Evolutionary conservation across 805 yeast genomes (phyloP).

Genomic region (Wickerhamiella nectarea): DNA sequence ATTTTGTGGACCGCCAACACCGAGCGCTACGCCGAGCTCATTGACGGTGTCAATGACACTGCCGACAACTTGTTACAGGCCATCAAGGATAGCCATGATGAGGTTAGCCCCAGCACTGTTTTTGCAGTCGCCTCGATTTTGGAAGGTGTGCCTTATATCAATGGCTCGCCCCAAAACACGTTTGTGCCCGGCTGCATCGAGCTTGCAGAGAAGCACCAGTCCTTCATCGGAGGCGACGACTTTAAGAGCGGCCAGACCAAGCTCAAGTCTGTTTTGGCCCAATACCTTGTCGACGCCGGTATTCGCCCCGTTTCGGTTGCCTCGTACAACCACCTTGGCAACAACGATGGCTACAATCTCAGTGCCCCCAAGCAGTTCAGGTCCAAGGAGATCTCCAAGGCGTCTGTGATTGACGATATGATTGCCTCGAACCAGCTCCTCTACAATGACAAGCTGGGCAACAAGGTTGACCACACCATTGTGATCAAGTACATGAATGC

Average conservation of each 20-base stretch:
- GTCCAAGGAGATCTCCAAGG: constrained; percentile 88
- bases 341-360: constrained; percentile 88
- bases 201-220: constrained; percentile 61
- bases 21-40: constrained; percentile 73
- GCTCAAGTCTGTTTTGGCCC: constrained; percentile 90
- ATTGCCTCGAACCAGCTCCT: constrained; percentile 74
- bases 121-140: constrained; percentile 88
- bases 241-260: constrained; percentile 96
- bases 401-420: constrained; percentile 87
- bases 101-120: constrained; percentile 83
- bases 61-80: constrained; percentile 63
- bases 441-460: constrained; percentile 68
- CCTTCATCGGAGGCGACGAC: constrained; percentile 92
- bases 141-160: constrained; percentile 80
- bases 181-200: constrained; percentile 91
- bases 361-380: constrained; percentile 86
- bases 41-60: constrained; percentile 75
- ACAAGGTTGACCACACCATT: constrained; percentile 80
- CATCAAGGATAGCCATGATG: constrained; percentile 65
- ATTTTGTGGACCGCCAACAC: constrained; percentile 97
- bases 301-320: constrained; percentile 90
- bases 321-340: constrained; percentile 90
- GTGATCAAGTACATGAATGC: constrained; percentile 90
- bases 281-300: constrained; percentile 93
- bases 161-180: constrained; percentile 96